Evolutionary conservation across 305 asterid species (phyloP), one percentile per base, ranked within the genome.

Genomic region (Fraxinus xanthoxyloides): DNA sequence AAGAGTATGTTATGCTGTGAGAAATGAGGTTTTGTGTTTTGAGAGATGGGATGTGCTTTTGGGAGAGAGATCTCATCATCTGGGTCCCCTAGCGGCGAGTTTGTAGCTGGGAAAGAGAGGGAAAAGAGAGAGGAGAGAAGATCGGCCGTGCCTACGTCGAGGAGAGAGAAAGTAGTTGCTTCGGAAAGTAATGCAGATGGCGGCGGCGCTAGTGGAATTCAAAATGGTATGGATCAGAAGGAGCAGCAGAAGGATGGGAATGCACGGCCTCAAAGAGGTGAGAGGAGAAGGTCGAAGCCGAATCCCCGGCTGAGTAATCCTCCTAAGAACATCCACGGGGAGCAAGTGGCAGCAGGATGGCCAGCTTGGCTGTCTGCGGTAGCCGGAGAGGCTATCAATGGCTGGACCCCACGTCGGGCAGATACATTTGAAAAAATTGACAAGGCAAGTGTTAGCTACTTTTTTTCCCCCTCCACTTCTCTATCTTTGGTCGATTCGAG

Each of bases 301-400:
- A 92, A 48, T 88, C 98, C 98, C 3, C 89, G 96, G 86, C 87
- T 89, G 76, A 85, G 97, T 78, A 95, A 92, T 77, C 95, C 90
- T 26, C 92, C 98, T n/a, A 93, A 89, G 90, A 81, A 93, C 83
- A 90, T 92, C 81, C 90, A 91, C 81, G 98, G 98, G 17, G 98
- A 95, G 84, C 98, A 93, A 84, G 98, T 92, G 74, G 98, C 98
- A 80, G 97, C 97, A 17, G 98, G 98, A 73, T 95, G 98, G 98
- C 98, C 98, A 24, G 87, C 95, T 78, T 95, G 98, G 98, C 93
- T 95, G 79, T 95, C 98, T 36, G 92, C 93, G 79, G 97, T 92
- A 81, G 98, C 95, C 0, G 98, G 98, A 67, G 98, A 95, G 86
- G 98, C 97, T 30, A 92, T 95, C 79, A 94, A 92, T 79, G 98